Conservation (phyloP, 208 protist species). For the Leishmania braziliensis region DNA sequence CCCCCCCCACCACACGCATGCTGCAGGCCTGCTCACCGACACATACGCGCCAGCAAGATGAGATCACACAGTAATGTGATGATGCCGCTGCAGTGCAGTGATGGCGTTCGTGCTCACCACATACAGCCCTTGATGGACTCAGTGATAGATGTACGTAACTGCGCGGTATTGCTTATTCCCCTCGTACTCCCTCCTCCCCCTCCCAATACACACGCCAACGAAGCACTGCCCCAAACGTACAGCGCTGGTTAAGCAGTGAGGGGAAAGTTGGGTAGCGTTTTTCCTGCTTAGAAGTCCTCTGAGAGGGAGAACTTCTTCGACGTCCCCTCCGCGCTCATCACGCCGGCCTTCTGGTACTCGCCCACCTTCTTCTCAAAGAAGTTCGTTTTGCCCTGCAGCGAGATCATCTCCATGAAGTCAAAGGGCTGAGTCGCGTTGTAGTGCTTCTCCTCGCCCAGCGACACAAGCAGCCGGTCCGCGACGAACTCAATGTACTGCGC, state of each 20-base stretch:
- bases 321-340: slow-evolving; percentile 87
- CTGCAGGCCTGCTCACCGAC: not conserved
- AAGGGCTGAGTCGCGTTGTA: slow-evolving; percentile 98
- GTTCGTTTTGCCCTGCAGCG: slow-evolving; percentile 99
- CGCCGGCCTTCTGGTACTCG: slow-evolving; percentile 98
- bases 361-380: slow-evolving; percentile 99
- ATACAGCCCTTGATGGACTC: not conserved
- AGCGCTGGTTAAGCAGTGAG: slow-evolving; percentile 76
- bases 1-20: not conserved
- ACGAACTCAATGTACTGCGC: slow-evolving; percentile 99
- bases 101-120: not conserved
- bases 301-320: slow-evolving; percentile 90
- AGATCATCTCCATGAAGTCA: slow-evolving; percentile 99
- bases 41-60: not conserved
- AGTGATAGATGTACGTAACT: not conserved
- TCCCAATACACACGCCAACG: not conserved
- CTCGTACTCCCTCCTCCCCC: not conserved
- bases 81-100: not conserved
- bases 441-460: slow-evolving; percentile 94
- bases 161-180: too few species aligned
- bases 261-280: slow-evolving; percentile 56
- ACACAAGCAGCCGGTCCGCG: slow-evolving; percentile 97
- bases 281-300: slow-evolving; percentile 93
- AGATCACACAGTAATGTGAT: not conserved
- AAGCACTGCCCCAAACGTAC: not conserved